phyloP scores from a whole-genome alignment of 2,329 filamentous ascomycete species.

The Alternaria sp. region DNA sequence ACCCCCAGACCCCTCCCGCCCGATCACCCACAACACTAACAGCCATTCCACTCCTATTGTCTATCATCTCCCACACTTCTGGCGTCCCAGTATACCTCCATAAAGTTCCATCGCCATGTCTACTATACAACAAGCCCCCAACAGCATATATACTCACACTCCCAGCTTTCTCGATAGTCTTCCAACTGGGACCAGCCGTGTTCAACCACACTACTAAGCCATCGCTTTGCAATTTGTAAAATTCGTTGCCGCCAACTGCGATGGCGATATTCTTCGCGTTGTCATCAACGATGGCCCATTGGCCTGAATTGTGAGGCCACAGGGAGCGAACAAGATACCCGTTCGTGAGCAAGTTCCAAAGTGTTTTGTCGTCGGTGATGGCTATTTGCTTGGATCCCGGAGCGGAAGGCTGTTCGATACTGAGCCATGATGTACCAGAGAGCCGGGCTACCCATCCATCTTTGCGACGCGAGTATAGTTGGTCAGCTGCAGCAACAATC shows the following conservation, averaged over 20 bases:
- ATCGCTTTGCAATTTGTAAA: slow-evolving; percentile 38
- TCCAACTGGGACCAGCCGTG: slow-evolving; percentile 27
- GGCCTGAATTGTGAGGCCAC: slow-evolving; percentile 27
- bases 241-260: slow-evolving; percentile 34
- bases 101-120: slow-evolving; percentile 31
- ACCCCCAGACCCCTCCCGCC: slow-evolving; percentile 30
- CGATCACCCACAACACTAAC: slow-evolving; percentile 29
- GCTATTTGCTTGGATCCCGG: slow-evolving; percentile 28
- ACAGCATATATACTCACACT: slow-evolving; percentile 24
- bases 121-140: slow-evolving; percentile 29
- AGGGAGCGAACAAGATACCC: slow-evolving; percentile 34
- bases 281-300: slow-evolving; percentile 33
- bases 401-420: slow-evolving; percentile 29
- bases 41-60: slow-evolving; percentile 13
- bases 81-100: slow-evolving; percentile 39
- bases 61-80: slow-evolving; percentile 35
- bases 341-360: slow-evolving; percentile 35
- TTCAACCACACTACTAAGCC: slow-evolving; percentile 37
- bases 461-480: slow-evolving; percentile 37
- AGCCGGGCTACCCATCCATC: slow-evolving; percentile 38
- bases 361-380: slow-evolving; percentile 29
- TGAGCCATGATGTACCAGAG: slow-evolving; percentile 29
- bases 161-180: slow-evolving; percentile 24
- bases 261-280: slow-evolving; percentile 32
- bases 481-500: slow-evolving; percentile 33